Base-by-base conservation (phyloP, 495 filamentous ascomycete species). In the Lasiosphaeria ovina region DNA sequence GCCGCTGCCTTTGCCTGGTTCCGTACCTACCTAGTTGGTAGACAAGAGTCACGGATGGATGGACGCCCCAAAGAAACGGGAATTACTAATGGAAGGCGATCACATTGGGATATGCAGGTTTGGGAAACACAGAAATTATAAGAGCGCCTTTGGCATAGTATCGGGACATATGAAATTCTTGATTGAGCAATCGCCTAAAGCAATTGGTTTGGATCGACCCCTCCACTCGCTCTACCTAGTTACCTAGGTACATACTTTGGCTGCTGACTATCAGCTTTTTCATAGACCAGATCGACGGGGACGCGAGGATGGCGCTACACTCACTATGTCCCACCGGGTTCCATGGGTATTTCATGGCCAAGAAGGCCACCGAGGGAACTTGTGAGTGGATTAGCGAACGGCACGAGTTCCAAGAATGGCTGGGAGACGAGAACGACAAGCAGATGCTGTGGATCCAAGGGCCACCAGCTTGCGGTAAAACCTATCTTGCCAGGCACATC, bases 361-460 rank as follows among this genome's bases (percentile, higher is more conserved):
- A 52, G 38, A 12, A 42, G 47, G 34, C 44, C 3, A 60, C 57
- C 6, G 24, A 36, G 10, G 62, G 62, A n/a, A 60, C 57, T 3
- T 56, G 62, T 35, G 33, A 31, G 14, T 60, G 62, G 57, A 64
- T 60, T 17, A n/a, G 7, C 24, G 38, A 60, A 11, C 57, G 53
- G 32, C 35, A 24, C 7, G 52, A 47, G 24, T 57, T 64, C 38
- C 44, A 54, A 17, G 36, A 60, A 6, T 64, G 57, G 57, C 16
- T 54, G 33, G 38, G n/a, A 44, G 54, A 54, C 7, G 33, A 53
- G 3, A 6, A 44, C 5, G 57, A 54, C 8, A 64, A 47, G 11
- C 24, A 51, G 14, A 57, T 48, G 49, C 62, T 64, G 7, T 64
- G 62, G 62, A 64, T 64, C 33, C 48, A 57, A 6, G 62, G 62